Evolutionary conservation across 768 basidiomycete genomes (phyloP), one percentile per base, ranked within the genome.

Genomic region (Mycena kentingensis): DNA sequence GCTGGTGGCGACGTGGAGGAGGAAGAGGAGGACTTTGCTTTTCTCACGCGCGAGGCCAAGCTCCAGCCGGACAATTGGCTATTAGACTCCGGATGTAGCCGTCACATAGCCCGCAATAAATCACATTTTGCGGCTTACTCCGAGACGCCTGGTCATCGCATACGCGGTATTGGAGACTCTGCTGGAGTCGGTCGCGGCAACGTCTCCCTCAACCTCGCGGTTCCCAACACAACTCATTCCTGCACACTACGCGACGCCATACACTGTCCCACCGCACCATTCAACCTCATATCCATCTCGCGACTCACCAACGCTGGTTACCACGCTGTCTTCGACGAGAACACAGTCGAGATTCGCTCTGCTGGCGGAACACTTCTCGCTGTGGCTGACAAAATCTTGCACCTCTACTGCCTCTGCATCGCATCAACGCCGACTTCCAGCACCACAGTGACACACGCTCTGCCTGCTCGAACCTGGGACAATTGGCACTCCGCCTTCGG

Each of bases 401-500:
- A 47, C 18, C 29, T 52, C 27, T 52, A 46, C 24, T 36, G 28
- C 4, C 45, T 52, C 19, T 37, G 51, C 35, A 28, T 43, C 38
- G 31, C n/a, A n/a, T n/a, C n/a, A n/a, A n/a, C n/a, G n/a, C n/a
- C n/a, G n/a, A n/a, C n/a, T n/a, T n/a, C n/a, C n/a, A n/a, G n/a
- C n/a, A n/a, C n/a, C n/a, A n/a, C n/a, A n/a, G n/a, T n/a, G n/a
- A 44, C 42, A 24, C 19, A 49, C 43, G 43, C 54, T 12, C 31
- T 45, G 15, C 26, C 31, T 13, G 52, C 52, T 6, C 46, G 52
- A 5, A 19, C 52, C 16, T 49, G 46, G 49, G 49, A 56, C 24
- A 38, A 56, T 41, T 69, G 65, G 69, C 67, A 69, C 37, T 47
- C 58, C 4, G 44, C 58, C 1, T 44, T 67, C 26, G 69, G 60